phyloP scores from a whole-genome alignment of 352 stramenopile genomes.

The Aphanomyces invadans region DNA sequence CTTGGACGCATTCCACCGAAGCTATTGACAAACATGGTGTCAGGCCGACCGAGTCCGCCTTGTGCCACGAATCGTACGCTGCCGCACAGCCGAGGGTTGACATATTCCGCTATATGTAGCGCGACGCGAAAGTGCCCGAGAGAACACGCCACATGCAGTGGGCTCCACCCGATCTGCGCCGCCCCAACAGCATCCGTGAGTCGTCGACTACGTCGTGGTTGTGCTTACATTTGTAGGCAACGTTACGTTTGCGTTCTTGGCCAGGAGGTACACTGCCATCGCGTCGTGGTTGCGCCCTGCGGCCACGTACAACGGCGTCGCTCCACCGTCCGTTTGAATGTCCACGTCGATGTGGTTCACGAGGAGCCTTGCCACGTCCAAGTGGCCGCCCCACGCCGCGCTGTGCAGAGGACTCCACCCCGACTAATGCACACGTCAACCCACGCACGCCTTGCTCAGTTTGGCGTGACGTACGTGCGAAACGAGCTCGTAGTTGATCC shows the following conservation, averaged over 20 bases:
- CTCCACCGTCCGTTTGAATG: neutral
- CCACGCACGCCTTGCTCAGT: no score
- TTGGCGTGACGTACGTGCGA: neutral
- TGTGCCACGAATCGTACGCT: neutral
- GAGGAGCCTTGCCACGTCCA: neutral
- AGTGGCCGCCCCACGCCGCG: neutral
- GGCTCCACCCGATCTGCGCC: slow-evolving; percentile 1
- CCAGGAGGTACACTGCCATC: neutral
- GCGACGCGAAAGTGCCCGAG: neutral
- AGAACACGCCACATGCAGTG: slow-evolving; percentile 13
- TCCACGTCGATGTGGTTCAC: slow-evolving; percentile 10
- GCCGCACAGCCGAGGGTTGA: neutral
- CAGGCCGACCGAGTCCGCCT: no score
- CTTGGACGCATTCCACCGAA: slow-evolving; percentile 12
- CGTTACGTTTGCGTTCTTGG: neutral
- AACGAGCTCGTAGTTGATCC: neutral
- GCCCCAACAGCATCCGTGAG: neutral
- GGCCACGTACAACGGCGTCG: slow-evolving; percentile 1
- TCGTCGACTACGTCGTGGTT: neutral
- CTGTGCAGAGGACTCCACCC: slow-evolving; percentile 8
- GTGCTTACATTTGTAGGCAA: neutral
- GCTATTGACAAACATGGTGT: neutral
- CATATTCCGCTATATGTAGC: neutral
- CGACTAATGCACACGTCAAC: no score
- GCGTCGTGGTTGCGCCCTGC: neutral